phyloP scores from a whole-genome alignment of 192 early-diverging fungal species.

The Backusella tarrabulga region DNA sequence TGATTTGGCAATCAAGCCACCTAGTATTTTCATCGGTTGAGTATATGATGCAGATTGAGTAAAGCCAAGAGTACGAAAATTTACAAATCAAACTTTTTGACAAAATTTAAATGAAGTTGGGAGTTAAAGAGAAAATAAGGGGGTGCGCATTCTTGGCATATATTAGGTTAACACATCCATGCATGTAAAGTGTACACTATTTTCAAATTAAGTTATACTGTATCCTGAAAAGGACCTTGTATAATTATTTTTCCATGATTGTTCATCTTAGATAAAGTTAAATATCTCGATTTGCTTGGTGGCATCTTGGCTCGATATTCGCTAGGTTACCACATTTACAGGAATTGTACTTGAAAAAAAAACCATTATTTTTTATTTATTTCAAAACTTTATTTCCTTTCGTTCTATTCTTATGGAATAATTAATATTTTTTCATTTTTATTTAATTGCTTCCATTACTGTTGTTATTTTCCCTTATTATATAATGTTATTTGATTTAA shows the following conservation, averaged over 20 bases:
- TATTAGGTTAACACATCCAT: not conserved
- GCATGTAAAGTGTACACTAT: not conserved
- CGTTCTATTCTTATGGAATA: not conserved
- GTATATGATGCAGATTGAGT: not conserved
- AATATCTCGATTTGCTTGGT: not conserved
- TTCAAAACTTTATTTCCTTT: no score
- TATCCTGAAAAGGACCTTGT: not conserved
- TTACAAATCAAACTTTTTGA: not conserved
- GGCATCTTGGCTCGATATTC: not conserved
- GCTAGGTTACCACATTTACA: not conserved
- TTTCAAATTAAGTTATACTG: not conserved
- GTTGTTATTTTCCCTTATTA: not conserved
- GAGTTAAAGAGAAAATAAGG: not conserved
- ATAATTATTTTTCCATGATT: not conserved
- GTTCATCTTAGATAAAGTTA: slow-evolving; percentile 2
- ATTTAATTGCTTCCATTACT: not conserved
- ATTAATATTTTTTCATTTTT: not conserved
- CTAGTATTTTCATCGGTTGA: not conserved
- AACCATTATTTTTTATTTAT: not conserved
- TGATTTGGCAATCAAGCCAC: slow-evolving; percentile 9
- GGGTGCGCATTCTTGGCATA: slow-evolving; percentile 4
- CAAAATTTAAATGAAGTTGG: slow-evolving; percentile 7
- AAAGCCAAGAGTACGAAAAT: not conserved
- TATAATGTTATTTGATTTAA: not conserved
- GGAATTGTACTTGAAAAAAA: not conserved